Evolutionary conservation across 2,329 filamentous ascomycete species (phyloP), one percentile per base, ranked within the genome.

Genomic region (Zymoseptoria crescenta): DNA sequence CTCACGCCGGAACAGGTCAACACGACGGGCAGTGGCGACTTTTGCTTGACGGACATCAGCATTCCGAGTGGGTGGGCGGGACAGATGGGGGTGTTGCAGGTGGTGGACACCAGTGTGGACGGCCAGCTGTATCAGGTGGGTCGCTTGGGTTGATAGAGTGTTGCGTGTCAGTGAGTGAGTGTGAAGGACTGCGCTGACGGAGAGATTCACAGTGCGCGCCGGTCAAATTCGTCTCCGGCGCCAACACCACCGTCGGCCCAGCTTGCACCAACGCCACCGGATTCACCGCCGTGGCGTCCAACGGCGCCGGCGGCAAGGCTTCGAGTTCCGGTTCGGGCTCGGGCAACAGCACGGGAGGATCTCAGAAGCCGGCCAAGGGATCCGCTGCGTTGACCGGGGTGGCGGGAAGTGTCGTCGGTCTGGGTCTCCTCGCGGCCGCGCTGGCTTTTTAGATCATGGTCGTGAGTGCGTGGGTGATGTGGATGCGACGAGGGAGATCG

Each of bases 71-170:
- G 65, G 21, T 72, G 65, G 20, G 68, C 67, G 0, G 69, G 69
- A 10, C 65, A 66, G 28, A 50, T 54, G 24, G 69, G 69, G 28
- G 56, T 72, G 13, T 55, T 72, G n/a, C 69, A 72, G 56, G 68
- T 72, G 27, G 62, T 68, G 27, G 68, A 70, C 52, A 59, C 62
- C 35, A 65, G 64, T 3, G 59, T 59, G 2, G 69, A 72, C 54
- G 69, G 69, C 13, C 60, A 57, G 20, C 60, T 72, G n/a, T 72
- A 71, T 54, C 69, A 71, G 65, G 69, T 70, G 62, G 51, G 65
- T 59, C 28, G 4, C 10, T 55, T 7, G 5, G 13, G 45, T 49
- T 57, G 21, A 49, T n/a, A 24, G 24, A 24, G 24, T 24, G 2
- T 24, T 24, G 24, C 4, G 24, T 24, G 24, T 24, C 2, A 3